These are phyloP conservation scores for Castanea crenata DNA, from an alignment of 306 rosid species.

Conservation along the genomic window DNA sequence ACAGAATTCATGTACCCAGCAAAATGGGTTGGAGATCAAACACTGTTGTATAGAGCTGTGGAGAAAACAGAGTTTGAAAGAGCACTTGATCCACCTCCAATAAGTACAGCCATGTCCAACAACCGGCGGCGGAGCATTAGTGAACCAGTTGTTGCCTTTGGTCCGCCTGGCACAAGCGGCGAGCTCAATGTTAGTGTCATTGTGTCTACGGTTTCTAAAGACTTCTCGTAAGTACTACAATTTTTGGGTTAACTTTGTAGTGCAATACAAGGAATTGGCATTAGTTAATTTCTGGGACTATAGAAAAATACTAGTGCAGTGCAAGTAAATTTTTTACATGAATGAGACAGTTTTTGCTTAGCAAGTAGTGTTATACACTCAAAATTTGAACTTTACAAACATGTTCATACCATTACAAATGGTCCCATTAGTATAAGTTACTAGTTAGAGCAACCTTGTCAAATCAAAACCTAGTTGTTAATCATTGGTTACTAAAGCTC, in stretches of 20 bases:
- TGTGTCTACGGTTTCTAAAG: slow-evolving; percentile 68
- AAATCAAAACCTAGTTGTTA: background rate
- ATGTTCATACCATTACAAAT: no score
- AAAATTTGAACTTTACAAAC: no score
- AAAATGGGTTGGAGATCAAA: slow-evolving; percentile 93
- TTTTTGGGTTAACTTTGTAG: no score
- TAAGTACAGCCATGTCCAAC: slow-evolving; percentile 24
- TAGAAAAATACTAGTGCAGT: no score
- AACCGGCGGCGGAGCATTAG: slow-evolving; percentile 44
- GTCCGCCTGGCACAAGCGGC: slow-evolving; percentile 83
- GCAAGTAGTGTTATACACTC: no score
- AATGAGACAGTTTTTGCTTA: no score
- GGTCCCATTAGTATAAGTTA: background rate
- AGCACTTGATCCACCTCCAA: slow-evolving; percentile 80
- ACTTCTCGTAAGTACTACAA: slow-evolving; percentile 63
- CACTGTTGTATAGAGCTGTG: slow-evolving; percentile 67
- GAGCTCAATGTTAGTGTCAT: slow-evolving; percentile 93
- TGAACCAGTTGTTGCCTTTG: slow-evolving; percentile 79
- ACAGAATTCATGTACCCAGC: slow-evolving; percentile 88
- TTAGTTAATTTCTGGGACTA: no score
- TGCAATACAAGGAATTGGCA: background rate
- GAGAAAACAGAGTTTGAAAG: slow-evolving; percentile 63
- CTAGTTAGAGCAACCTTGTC: background rate
- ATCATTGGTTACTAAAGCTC: background rate
- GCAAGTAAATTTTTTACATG: no score